Percentiles rank a stretch among this genome's conserved stretches.
Evolutionary conservation across 2,329 filamentous ascomycete species (phyloP).

Genomic region (Fusarium sp.): DNA sequence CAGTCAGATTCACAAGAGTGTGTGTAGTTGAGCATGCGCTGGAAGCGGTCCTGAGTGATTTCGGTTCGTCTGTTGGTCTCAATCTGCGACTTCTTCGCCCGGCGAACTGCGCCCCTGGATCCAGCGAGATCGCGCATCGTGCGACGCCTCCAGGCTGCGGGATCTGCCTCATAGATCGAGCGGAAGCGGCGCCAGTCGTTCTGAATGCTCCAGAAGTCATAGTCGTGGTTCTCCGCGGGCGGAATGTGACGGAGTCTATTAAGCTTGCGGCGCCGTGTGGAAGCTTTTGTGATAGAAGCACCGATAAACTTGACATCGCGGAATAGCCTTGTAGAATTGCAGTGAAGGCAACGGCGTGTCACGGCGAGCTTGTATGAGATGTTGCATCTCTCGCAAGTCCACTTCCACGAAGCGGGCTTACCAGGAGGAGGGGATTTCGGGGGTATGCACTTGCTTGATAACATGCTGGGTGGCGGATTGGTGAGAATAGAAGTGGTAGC

Average conservation of each 20-base stretch:
- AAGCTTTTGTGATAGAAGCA: neutral
- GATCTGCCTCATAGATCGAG: neutral
- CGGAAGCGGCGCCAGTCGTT: slow-evolving; percentile 51
- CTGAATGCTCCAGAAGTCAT: slow-evolving; percentile 48
- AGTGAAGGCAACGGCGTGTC: slow-evolving; percentile 29
- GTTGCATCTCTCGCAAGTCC: slow-evolving; percentile 53
- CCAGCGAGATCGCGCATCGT: slow-evolving; percentile 3
- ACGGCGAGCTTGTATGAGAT: slow-evolving; percentile 41
- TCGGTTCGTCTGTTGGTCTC: neutral
- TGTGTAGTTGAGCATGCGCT: slow-evolving; percentile 12
- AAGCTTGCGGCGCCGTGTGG: neutral
- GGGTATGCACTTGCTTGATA: slow-evolving; percentile 7
- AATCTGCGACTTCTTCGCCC: neutral
- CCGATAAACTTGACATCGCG: neutral
- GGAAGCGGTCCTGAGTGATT: neutral
- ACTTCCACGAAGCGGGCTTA: slow-evolving; percentile 48
- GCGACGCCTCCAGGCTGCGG: slow-evolving; percentile 16
- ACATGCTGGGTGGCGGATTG: neutral
- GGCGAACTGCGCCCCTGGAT: neutral
- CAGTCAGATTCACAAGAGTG: slow-evolving; percentile 45
- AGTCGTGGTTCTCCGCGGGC: slow-evolving; percentile 47
- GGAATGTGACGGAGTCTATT: neutral
- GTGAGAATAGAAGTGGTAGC: neutral
- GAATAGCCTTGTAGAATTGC: neutral
- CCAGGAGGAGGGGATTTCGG: slow-evolving; percentile 3